Evolutionary conservation across 805 yeast genomes (phyloP), one percentile per base, ranked within the genome.

Genomic region (Teunomyces aglyptinius): DNA sequence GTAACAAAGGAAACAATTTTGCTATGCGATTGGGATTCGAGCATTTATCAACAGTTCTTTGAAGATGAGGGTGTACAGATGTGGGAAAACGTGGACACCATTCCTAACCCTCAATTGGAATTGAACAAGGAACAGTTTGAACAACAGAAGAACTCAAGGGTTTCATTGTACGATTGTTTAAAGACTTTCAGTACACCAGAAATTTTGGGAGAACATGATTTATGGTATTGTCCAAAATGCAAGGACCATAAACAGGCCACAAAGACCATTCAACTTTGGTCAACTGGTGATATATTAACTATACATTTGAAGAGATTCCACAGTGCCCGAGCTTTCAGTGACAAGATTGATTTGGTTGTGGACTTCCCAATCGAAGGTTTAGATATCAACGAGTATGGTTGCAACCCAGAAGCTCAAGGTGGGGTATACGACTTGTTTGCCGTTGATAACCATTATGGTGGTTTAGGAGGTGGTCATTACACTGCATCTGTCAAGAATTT

Each of bases 391-490:
- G 70, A 75, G n/a, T 79, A 82, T 54, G 75, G 88, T 4, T 38
- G 32, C 7, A 61, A 64, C 34, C 58, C 62, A 3, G 48, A 52
- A 4, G 33, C 49, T 70, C 61, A 63, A 11, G 70, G 57, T 38
- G 60, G 26, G n/a, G 60, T 87, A 1, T 92, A 92, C 64, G 98
- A 94, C 61, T 70, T 94, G 51, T 76, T 88, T 56, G 98, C 94
- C 0, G 97, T 94, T 18, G 98, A 91, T 62, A 94, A 92, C 62
- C 99, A 94, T 61, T 90, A 77, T 62, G 99, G 98, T 43, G 97
- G 97, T 0, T 71, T 92, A 15, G 97, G 98, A 0, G 98, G 98
- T 4, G 98, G 99, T 1, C 98, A 94, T 70, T 92, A 94, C 65
- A 94, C 99, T 1, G 87, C 98, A 0, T 85, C 82, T 58, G 96